Evolutionary conservation across 129 eudicot species (phyloP), one percentile per base, ranked within the genome.

Genomic region (Deinandra increscens): DNA sequence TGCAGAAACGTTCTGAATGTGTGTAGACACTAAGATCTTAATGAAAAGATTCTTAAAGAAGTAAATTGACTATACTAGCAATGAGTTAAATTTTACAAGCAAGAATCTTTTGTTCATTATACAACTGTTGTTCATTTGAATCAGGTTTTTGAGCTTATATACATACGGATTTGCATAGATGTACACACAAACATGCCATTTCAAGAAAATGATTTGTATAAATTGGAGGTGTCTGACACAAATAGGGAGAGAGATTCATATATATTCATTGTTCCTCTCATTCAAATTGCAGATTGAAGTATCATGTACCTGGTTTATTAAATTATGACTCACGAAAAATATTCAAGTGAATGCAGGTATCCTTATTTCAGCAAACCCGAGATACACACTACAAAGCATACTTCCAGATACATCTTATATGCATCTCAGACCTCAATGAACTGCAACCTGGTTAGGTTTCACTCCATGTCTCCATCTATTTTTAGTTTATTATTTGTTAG

Each of bases 361-460:
- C 31, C 31, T 26, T 1, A 26, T 26, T 26, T 26, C 31, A 37
- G 38, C 22, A 54, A 38, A 53, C 29, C 38, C 1, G 31, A 26
- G 31, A 26, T 1, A 26, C 3, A n/a, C 14, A 69, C 36, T 33
- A 51, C 18, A 50, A 51, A 50, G 63, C 64, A 69, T 34, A 50
- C 61, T 33, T 49, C 39, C 44, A 67, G 44, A 66, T 33, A 42
- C 72, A 15, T 50, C 60, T 49, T 68, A 18, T 31, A 34, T 51
- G 73, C 51, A 54, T 12, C 22, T 51, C 13, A 53, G 15, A 69
- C 73, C 64, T 51, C 46, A 53, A 36, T 12, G 49, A 69, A 36
- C 20, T 69, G 64, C 64, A 20, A 36, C 36, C 50, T 69, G 73
- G 73, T 69, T 68, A 19, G 73, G 51, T 49, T 50, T 51, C 73